Percentiles rank a stretch among this genome's conserved stretches.
phyloP scores from a whole-genome alignment of 345 rosid genomes.

The Melaleuca alternifolia region DNA sequence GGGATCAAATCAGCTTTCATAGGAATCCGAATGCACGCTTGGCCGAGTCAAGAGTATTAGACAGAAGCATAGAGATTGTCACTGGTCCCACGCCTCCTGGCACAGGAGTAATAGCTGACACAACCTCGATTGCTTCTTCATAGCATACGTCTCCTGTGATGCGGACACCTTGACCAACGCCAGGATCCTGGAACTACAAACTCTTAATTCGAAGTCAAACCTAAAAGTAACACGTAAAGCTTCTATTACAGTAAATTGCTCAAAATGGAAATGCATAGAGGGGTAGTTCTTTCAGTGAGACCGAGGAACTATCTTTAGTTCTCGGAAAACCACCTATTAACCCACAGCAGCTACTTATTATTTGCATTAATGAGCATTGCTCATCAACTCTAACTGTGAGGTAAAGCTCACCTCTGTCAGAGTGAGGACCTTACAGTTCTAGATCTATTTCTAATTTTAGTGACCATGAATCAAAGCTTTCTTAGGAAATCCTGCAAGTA shows the following conservation, averaged over 20 bases:
- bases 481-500: neutral
- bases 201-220: neutral
- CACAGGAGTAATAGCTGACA: slow-evolving; percentile 17
- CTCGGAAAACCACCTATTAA: neutral
- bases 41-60: slow-evolving; percentile 19
- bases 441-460: neutral
- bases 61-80: slow-evolving; percentile 18
- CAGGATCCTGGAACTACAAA: neutral
- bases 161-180: neutral
- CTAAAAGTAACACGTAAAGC: neutral
- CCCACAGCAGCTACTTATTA: neutral
- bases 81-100: slow-evolving; percentile 20
- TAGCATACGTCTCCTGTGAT: slow-evolving; percentile 17
- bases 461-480: neutral
- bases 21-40: slow-evolving; percentile 5
- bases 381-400: neutral
- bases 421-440: neutral
- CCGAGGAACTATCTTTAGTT: neutral
- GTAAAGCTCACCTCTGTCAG: neutral
- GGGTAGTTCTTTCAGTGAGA: neutral
- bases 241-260: neutral
- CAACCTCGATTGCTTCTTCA: slow-evolving; percentile 15
- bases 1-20: neutral
- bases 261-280: neutral
- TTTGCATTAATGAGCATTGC: neutral